Percentiles rank a stretch among this genome's conserved stretches.
These are phyloP conservation scores for Zymoseptoria crescenta DNA, from an alignment of 2,329 filamentous ascomycete species.

Conservation along the genomic window DNA sequence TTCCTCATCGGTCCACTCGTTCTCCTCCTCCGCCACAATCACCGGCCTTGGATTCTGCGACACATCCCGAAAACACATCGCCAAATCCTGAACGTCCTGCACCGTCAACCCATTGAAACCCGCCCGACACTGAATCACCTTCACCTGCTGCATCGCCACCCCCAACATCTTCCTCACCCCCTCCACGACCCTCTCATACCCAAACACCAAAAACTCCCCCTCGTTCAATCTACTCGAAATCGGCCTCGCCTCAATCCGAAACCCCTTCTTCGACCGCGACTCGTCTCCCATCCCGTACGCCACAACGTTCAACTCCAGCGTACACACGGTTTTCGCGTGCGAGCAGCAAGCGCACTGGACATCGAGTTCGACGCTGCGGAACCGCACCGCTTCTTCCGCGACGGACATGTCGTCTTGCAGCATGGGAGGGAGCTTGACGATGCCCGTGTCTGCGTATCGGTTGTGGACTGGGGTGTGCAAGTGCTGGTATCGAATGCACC, in stretches of 20 bases:
- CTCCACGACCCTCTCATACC: background rate
- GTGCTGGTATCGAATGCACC: constrained; percentile 2
- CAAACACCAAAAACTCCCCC: background rate
- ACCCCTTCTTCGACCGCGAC: background rate
- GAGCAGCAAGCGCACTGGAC: constrained; percentile 6
- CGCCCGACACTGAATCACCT: background rate
- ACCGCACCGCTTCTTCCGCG: background rate
- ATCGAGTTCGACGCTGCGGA: constrained; percentile 1
- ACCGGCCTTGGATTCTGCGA: background rate
- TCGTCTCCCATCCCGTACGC: background rate
- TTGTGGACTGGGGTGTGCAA: constrained; percentile 1
- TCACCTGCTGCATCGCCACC: background rate
- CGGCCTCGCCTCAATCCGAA: background rate
- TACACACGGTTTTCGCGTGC: background rate
- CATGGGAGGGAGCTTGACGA: background rate
- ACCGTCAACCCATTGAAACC: constrained; percentile 5
- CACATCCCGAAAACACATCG: background rate
- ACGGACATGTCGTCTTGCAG: background rate
- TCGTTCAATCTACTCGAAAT: constrained; percentile 1
- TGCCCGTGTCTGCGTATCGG: constrained; percentile 1
- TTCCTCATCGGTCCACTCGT: background rate
- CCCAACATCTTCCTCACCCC: constrained; percentile 4
- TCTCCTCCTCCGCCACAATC: background rate
- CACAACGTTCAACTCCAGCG: background rate
- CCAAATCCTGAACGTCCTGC: background rate